phyloP scores from a whole-genome alignment of 1,139 yeast species.

The Hanseniaspora sp. region DNA sequence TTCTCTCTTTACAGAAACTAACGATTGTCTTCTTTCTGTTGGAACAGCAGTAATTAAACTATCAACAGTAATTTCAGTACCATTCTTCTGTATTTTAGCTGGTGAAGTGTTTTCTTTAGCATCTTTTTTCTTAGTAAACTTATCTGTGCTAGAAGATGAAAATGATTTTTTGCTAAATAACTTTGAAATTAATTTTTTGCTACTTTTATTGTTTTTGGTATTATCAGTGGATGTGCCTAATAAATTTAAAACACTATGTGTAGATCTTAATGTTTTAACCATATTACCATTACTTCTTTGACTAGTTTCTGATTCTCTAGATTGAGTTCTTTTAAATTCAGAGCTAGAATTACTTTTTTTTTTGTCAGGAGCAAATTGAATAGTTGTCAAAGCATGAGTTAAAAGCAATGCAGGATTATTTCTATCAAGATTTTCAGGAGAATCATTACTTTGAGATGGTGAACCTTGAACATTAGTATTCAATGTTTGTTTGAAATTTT shows the following conservation, averaged over 20 bases:
- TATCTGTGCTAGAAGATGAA: background rate
- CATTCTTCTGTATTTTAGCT: background rate
- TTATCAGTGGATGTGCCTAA: background rate
- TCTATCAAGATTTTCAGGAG: background rate
- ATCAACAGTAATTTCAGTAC: constrained; percentile 2
- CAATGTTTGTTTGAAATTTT: background rate
- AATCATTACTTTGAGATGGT: background rate
- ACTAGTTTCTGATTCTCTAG: background rate
- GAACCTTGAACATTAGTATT: background rate
- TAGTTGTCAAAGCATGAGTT: constrained; percentile 12
- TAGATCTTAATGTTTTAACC: background rate
- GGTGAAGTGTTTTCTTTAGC: background rate
- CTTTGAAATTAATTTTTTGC: constrained; percentile 2
- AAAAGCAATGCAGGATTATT: constrained; percentile 12
- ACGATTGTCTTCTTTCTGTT: constrained; percentile 1
- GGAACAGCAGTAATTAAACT: background rate
- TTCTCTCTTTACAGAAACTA: constrained; percentile 1
- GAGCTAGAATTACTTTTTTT: background rate
- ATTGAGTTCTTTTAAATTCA: background rate
- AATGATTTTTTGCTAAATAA: constrained; percentile 4
- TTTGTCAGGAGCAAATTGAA: constrained; percentile 12
- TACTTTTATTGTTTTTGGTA: background rate
- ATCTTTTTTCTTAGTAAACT: background rate
- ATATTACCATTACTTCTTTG: background rate
- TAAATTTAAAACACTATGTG: background rate